Percentiles rank a stretch among this genome's conserved stretches.
Evolutionary conservation across 768 basidiomycete species (phyloP).

Genomic region (Termitomyces sp.): DNA sequence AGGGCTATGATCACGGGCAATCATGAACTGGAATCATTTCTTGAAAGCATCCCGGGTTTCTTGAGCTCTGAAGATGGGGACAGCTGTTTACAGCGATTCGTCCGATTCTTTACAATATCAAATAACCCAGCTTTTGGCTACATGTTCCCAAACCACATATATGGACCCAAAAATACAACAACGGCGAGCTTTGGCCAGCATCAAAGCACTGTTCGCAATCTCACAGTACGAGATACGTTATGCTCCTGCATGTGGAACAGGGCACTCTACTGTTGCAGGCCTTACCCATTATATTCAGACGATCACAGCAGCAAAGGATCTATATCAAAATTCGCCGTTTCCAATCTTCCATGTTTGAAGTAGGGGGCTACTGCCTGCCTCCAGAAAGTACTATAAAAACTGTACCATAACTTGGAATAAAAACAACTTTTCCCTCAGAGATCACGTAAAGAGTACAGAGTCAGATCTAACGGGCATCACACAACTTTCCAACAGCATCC

Average conservation of each 20-base stretch:
- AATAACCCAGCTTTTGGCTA: background rate
- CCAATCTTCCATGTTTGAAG: background rate
- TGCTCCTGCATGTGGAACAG: background rate
- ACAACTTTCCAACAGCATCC: too few species aligned
- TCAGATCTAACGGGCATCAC: too few species aligned
- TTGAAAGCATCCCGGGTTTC: slow-evolving; percentile 6
- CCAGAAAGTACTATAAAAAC: too few species aligned
- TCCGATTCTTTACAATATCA: background rate
- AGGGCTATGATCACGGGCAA: background rate
- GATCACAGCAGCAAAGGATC: background rate
- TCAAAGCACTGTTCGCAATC: slow-evolving; percentile 1
- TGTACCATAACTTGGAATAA: too few species aligned
- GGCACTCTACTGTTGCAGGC: background rate
- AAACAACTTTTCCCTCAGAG: too few species aligned
- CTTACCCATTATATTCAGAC: background rate
- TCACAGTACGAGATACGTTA: background rate
- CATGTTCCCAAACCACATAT: background rate
- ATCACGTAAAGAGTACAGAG: too few species aligned
- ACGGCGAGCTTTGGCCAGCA: background rate
- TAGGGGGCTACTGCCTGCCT: too few species aligned
- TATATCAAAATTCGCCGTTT: background rate
- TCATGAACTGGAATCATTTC: background rate
- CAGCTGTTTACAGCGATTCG: background rate
- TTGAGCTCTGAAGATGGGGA: background rate
- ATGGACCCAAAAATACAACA: background rate